Conservation (phyloP, 176 grass and related monocot species). For the Aegilops longissima region DNA sequence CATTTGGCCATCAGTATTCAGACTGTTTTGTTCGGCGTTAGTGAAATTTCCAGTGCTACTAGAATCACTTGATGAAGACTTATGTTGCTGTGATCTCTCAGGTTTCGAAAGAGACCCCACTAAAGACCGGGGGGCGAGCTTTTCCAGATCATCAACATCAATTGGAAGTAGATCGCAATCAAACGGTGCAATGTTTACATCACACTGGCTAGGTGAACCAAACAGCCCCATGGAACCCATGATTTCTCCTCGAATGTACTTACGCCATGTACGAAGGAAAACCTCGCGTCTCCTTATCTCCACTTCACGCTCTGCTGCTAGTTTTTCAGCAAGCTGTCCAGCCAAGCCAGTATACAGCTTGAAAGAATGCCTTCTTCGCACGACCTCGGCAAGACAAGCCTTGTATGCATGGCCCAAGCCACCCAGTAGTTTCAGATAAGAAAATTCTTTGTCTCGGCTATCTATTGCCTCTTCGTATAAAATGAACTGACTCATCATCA, state of each 20-base stretch:
- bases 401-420: slow-evolving; percentile 74
- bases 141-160: slow-evolving; percentile 83
- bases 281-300: slow-evolving; percentile 80
- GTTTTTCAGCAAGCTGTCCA: slow-evolving; percentile 80
- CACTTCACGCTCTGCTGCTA: slow-evolving; percentile 67
- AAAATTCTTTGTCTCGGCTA: slow-evolving; percentile 80
- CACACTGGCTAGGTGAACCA: slow-evolving; percentile 84
- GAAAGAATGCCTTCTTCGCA: slow-evolving; percentile 67
- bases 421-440: slow-evolving; percentile 66
- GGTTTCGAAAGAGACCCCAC: slow-evolving; percentile 52
- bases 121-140: slow-evolving; percentile 64
- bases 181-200: slow-evolving; percentile 77
- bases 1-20: slow-evolving; percentile 56
- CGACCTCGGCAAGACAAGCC: slow-evolving; percentile 91
- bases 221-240: slow-evolving; percentile 84
- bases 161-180: slow-evolving; percentile 77
- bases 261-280: slow-evolving; percentile 78
- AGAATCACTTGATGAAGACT: slow-evolving; percentile 39
- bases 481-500: slow-evolving; percentile 85
- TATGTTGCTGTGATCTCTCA: slow-evolving; percentile 50
- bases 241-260: slow-evolving; percentile 76
- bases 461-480: slow-evolving; percentile 87
- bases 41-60: slow-evolving; percentile 34
- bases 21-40: slow-evolving; percentile 52
- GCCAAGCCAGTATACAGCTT: slow-evolving; percentile 95